Evolutionary conservation across 257 asterid genomes (phyloP), one percentile per base, ranked within the genome.

Genomic region (Gentiana straminea): DNA sequence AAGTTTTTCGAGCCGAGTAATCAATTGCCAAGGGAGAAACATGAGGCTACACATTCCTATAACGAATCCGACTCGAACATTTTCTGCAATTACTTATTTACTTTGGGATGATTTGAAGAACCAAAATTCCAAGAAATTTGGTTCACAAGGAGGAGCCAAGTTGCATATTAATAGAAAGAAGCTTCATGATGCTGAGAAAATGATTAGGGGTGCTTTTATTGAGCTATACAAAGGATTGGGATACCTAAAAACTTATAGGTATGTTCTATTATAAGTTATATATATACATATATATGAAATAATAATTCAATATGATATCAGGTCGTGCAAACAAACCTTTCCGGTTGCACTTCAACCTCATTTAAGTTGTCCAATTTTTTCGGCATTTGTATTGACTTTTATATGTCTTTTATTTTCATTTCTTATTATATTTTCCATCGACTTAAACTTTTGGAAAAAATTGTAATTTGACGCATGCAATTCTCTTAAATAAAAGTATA

Each of bases 181-280:
- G 72, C 63, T 90, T 15, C 94, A 73, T 24, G 86, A 80, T 65
- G 96, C 98, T 13, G 96, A 90, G 71, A 86, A 90, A 71, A 90
- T 90, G 98, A 90, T 90, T 15, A 75, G 73, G 33, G 91, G 94
- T 45, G 98, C 96, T 6, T 82, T 84, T 53, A 47, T 90, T 61
- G 98, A 90, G 75, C 90, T 90, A 51, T 90, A 86, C 68, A 90
- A 77, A 68, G 98, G 98, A 64, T 64, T 90, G 76, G 87, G 81
- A 41, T 84, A 80, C 73, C 95, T 90, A 35, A 75, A 86, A 75
- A 84, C 86, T 53, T 90, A 86, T 64, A 76, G 98, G 98, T 90
- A 73, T 57, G 7, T 52, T 24, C 7, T 33, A 7, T 41, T 41
- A 41, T 10, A 41, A 41, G 5, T 41, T 5, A 3, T 10, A 41